Percentiles rank a stretch among this genome's conserved stretches.
Conservation (phyloP, 805 yeast genomes). For the Yarrowia divulgata region DNA sequence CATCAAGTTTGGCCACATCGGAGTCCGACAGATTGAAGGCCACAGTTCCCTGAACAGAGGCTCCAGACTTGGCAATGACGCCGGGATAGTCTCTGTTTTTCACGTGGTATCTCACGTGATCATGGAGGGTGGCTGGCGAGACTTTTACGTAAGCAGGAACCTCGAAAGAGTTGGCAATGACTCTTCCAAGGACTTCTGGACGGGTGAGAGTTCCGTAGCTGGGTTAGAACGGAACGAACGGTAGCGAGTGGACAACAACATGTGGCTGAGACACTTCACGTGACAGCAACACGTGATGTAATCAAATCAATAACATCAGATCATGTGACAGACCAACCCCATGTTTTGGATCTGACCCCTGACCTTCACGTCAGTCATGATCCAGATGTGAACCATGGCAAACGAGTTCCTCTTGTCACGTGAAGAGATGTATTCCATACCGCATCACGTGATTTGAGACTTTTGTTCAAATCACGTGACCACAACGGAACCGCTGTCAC, state of each 20-base stretch:
- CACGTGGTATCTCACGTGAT: slow-evolving; percentile 22
- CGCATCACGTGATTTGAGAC: too few relatives aligned
- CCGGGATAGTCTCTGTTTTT: slow-evolving; percentile 22
- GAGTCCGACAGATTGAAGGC: slow-evolving; percentile 27
- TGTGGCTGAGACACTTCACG: too few relatives aligned
- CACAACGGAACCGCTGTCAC: too few relatives aligned
- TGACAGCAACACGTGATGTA: background rate
- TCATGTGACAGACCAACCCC: too few relatives aligned
- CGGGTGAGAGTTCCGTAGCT: slow-evolving; percentile 34
- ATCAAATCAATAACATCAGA: too few relatives aligned
- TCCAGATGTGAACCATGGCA: too few relatives aligned
- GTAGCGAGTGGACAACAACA: background rate
- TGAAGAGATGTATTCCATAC: too few relatives aligned
- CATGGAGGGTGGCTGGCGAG: background rate
- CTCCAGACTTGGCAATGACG: slow-evolving; percentile 5
- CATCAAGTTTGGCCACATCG: slow-evolving; percentile 20
- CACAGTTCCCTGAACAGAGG: slow-evolving; percentile 7
- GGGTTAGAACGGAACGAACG: background rate
- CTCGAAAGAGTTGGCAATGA: slow-evolving; percentile 24
- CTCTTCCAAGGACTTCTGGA: slow-evolving; percentile 32
- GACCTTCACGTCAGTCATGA: too few relatives aligned
- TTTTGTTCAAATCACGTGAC: too few relatives aligned
- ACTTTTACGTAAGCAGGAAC: slow-evolving; percentile 24
- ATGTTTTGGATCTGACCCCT: too few relatives aligned
- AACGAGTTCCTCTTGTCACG: too few relatives aligned